Conservation (phyloP, 148 eudicot species). For the Camellia sinensis region DNA sequence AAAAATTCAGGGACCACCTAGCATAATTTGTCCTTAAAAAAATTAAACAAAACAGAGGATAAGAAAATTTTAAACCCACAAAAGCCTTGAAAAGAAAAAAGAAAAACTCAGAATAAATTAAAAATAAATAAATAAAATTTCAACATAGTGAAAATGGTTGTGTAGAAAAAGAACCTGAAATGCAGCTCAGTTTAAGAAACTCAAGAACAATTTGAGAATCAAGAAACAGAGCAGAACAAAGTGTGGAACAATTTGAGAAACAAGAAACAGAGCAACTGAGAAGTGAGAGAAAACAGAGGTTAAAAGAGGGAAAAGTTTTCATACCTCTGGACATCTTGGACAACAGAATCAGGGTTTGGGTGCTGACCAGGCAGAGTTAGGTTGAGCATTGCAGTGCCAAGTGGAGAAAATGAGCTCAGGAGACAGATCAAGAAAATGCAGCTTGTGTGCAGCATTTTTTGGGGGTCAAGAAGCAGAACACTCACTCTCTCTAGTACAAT, state of each 20-base stretch:
- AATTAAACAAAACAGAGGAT: too few species aligned
- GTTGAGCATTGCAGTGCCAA: slow-evolving; percentile 38
- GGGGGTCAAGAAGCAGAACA: background rate
- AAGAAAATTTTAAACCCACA: too few species aligned
- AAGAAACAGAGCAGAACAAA: too few species aligned
- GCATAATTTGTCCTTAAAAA: too few species aligned
- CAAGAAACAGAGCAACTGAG: background rate
- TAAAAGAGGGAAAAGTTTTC: background rate
- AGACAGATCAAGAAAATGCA: slow-evolving; percentile 51
- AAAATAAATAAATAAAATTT: too few species aligned
- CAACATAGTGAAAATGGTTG: too few species aligned
- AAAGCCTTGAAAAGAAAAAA: too few species aligned
- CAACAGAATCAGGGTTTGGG: slow-evolving; percentile 82
- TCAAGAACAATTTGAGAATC: too few species aligned
- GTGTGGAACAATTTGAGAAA: background rate
- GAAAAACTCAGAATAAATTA: too few species aligned
- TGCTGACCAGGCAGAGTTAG: slow-evolving; percentile 76
- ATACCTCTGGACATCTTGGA: slow-evolving; percentile 68
- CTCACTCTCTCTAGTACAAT: background rate
- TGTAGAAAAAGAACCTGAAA: too few species aligned
- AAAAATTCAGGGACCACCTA: too few species aligned
- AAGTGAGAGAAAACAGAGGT: background rate
- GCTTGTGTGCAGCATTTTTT: slow-evolving; percentile 41
- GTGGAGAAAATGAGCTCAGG: slow-evolving; percentile 25
- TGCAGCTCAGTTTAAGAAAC: too few species aligned